A percentile compares a stretch with the other conserved stretches of the same genome.
Conservation (phyloP, 345 rosid genomes). For the Acer campestre region DNA sequence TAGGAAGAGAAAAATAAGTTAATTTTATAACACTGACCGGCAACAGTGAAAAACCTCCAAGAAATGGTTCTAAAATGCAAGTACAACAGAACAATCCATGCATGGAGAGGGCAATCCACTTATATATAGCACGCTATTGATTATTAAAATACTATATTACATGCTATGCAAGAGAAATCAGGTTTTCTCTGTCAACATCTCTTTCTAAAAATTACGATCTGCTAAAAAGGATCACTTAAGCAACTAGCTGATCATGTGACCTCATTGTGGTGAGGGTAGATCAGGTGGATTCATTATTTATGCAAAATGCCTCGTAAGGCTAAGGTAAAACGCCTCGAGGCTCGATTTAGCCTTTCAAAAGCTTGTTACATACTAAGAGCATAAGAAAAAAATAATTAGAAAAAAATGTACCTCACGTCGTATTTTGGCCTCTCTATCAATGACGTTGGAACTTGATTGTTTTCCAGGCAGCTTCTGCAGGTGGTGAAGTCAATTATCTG, state of each 20-base stretch:
- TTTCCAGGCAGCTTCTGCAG: constrained; percentile 54
- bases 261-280: neutral
- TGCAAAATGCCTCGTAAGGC: neutral
- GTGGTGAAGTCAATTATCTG: constrained; percentile 26
- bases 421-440: constrained; percentile 48
- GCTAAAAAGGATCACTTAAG: neutral
- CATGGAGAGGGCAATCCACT: neutral
- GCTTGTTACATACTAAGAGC: neutral
- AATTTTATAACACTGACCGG: neutral
- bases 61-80: neutral
- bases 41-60: neutral
- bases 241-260: constrained; percentile 2
- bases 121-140: neutral
- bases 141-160: neutral
- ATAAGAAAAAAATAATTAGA: constrained; percentile 18
- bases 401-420: constrained; percentile 63
- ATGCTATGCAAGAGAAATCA: neutral
- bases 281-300: constrained; percentile 4
- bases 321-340: too few species aligned
- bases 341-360: too few species aligned
- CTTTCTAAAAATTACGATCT: neutral
- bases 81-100: neutral
- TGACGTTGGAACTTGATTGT: constrained; percentile 24
- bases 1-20: neutral
- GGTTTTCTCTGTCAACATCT: neutral